Conservation (phyloP, 2,329 filamentous ascomycete species). For the Parastagonospora nodorum region DNA sequence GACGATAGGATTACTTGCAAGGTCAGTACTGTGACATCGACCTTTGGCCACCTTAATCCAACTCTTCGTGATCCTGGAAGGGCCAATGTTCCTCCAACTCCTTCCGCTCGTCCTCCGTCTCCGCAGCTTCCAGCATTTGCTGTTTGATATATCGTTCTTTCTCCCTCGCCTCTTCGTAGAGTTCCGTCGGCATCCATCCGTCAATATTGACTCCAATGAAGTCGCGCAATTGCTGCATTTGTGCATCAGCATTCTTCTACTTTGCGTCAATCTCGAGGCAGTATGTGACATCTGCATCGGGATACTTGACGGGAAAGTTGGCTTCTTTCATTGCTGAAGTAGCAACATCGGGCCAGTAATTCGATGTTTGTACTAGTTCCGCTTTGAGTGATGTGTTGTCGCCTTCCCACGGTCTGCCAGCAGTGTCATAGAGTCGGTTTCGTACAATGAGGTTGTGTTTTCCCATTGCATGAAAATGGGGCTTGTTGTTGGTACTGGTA, state of each 20-base stretch:
- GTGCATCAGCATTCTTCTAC: conserved; percentile 20
- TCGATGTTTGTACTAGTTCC: conserved; percentile 18
- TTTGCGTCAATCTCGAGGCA: conserved; percentile 13
- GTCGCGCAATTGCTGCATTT: conserved; percentile 21
- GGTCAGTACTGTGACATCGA: too few species aligned
- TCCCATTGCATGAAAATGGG: conserved; percentile 21
- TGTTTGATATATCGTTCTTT: conserved; percentile 21
- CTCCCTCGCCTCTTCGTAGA: conserved; percentile 18
- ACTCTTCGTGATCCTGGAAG: conserved; percentile 16
- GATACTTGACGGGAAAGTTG: conserved; percentile 9
- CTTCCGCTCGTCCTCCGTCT: conserved; percentile 12
- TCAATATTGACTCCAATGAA: conserved; percentile 22
- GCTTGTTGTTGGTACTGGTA: conserved; percentile 21
- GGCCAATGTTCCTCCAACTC: conserved; percentile 14
- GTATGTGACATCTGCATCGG: conserved; percentile 14
- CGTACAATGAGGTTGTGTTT: conserved; percentile 9
- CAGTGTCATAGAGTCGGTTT: conserved; percentile 12
- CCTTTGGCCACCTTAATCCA: too few species aligned
- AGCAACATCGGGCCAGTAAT: conserved; percentile 20
- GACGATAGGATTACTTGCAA: too few species aligned
- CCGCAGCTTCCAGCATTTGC: conserved; percentile 15
- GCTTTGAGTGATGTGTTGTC: conserved; percentile 27
- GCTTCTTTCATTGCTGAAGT: conserved; percentile 10
- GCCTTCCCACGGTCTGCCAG: conserved; percentile 25
- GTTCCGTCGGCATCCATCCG: conserved; percentile 22